Evolutionary conservation across 73 alveolate genomes (phyloP).

Genomic region (Uronychia binucleata): DNA sequence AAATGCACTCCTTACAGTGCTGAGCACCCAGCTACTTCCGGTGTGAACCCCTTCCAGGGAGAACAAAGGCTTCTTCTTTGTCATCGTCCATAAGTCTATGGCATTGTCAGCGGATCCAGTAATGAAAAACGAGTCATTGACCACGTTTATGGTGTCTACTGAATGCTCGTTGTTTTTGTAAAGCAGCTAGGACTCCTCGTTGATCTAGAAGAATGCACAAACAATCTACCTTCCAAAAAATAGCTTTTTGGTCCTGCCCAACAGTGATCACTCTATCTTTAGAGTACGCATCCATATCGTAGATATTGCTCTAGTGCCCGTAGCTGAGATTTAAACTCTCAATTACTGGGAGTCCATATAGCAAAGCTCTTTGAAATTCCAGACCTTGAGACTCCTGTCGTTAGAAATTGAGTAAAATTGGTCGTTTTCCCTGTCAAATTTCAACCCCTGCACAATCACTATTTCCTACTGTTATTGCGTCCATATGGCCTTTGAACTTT

Average conservation of each 20-base stretch:
- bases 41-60: conserved; percentile 37
- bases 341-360: conserved; percentile 59
- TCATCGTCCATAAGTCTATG: conserved; percentile 67
- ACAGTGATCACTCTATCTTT: conserved; percentile 60
- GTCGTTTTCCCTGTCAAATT: conserved; percentile 58
- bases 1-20: conserved; percentile 12
- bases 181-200: conserved; percentile 70
- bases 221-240: conserved; percentile 60
- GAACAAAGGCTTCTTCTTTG: conserved; percentile 67
- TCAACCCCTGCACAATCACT: conserved; percentile 10
- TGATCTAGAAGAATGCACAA: neutral
- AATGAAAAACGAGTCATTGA: conserved; percentile 49
- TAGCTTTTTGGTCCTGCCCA: conserved; percentile 64
- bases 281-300: conserved; percentile 56
- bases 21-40: conserved; percentile 46
- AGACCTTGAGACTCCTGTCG: conserved; percentile 64
- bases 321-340: neutral
- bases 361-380: conserved; percentile 69
- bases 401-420: conserved; percentile 52
- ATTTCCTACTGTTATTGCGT: conserved; percentile 42
- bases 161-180: conserved; percentile 57
- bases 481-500: conserved; percentile 73
- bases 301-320: conserved; percentile 62
- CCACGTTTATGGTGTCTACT: conserved; percentile 50
- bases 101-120: conserved; percentile 60